A percentile compares a stretch with the other conserved stretches of the same genome.
These are phyloP conservation scores for Mycotypha africana DNA, from an alignment of 371 early-diverging fungal genomes.

Conservation along the genomic window DNA sequence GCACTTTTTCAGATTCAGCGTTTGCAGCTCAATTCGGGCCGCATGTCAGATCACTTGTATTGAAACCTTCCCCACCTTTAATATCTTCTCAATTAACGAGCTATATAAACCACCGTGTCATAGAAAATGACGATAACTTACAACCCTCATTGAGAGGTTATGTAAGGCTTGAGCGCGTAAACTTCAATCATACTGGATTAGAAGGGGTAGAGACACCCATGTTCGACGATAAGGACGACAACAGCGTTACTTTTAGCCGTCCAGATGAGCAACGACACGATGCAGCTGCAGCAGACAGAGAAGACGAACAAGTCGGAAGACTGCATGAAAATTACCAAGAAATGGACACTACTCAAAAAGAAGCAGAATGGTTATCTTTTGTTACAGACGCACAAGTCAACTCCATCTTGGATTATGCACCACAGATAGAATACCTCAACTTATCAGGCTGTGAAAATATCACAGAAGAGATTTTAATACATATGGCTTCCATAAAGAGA, in stretches of 20 bases:
- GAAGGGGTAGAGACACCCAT: conserved; percentile 16
- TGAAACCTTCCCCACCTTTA: conserved; percentile 28
- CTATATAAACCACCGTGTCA: conserved; percentile 5
- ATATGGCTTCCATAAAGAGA: conserved; percentile 2
- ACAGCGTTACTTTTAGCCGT: too few relatives aligned
- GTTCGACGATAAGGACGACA: background rate
- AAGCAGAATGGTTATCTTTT: conserved; percentile 30
- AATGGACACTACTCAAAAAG: conserved; percentile 30
- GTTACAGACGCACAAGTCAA: conserved; percentile 18
- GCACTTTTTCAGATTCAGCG: conserved; percentile 1
- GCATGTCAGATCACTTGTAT: conserved; percentile 19
- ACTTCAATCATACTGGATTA: conserved; percentile 26
- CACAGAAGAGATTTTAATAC: conserved; percentile 6
- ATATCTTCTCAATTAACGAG: conserved; percentile 17
- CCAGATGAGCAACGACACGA: too few relatives aligned
- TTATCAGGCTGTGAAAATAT: conserved; percentile 32
- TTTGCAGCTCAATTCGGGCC: conserved; percentile 7
- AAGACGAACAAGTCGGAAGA: background rate
- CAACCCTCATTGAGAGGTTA: conserved; percentile 19
- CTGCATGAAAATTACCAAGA: conserved; percentile 30
- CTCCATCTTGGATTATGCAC: conserved; percentile 9
- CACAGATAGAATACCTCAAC: conserved; percentile 21
- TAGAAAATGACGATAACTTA: conserved; percentile 14
- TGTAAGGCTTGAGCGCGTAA: conserved; percentile 20
- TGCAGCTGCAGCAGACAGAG: too few relatives aligned